phyloP scores from a whole-genome alignment of 2,329 filamentous ascomycete genomes.

The Fusarium continuum region DNA sequence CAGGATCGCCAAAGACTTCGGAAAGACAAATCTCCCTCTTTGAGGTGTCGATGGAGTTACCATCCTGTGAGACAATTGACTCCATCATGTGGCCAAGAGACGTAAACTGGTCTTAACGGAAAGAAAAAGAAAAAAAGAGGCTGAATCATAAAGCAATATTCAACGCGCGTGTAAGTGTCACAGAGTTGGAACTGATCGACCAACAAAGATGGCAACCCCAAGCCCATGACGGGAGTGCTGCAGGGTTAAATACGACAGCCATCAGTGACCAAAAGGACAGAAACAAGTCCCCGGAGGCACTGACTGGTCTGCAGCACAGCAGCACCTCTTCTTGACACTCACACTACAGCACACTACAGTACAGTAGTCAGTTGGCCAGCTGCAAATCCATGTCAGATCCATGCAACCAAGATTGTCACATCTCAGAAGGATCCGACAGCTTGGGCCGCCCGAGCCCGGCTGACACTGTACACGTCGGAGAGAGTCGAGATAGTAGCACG shows the following conservation, averaged over 20 bases:
- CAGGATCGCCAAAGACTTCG: constrained; percentile 43
- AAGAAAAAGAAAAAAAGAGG: constrained; percentile 19
- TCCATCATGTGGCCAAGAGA: constrained; percentile 16
- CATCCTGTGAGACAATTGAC: constrained; percentile 13
- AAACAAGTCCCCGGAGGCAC: constrained; percentile 14
- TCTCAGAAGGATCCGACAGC: constrained; percentile 39
- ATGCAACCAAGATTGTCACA: constrained; percentile 41
- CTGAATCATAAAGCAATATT: constrained; percentile 32
- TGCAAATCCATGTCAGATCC: constrained; percentile 28
- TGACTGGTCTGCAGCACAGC: constrained; percentile 16
- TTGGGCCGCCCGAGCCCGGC: constrained; percentile 39
- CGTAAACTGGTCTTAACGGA: neutral
- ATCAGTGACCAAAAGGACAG: neutral
- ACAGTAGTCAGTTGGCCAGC: neutral
- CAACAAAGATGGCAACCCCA: neutral
- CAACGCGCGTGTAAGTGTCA: constrained; percentile 28
- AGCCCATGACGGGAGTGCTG: constrained; percentile 10
- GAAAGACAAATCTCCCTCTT: constrained; percentile 24
- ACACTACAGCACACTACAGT: neutral
- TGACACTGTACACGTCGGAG: constrained; percentile 39
- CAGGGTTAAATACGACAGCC: constrained; percentile 36
- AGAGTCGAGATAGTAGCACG: constrained; percentile 25
- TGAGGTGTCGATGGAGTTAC: constrained; percentile 1
- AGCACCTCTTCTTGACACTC: constrained; percentile 26
- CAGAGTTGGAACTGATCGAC: constrained; percentile 9